Conservation (phyloP, 441 rosid species). For the Arabidopsis hybrid region DNA sequence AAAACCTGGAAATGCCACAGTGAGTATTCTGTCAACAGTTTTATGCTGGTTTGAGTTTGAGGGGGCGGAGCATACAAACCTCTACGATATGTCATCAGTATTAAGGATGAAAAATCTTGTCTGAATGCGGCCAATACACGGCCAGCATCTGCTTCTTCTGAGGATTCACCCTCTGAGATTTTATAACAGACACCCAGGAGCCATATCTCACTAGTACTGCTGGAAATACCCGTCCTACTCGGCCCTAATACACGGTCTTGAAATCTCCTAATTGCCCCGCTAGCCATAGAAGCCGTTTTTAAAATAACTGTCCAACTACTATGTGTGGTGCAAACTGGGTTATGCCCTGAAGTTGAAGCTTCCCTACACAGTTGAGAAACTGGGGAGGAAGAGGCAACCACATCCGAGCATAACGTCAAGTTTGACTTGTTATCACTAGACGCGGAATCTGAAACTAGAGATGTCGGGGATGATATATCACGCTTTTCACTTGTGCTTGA, state of each 20-base stretch:
- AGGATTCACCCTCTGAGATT: conserved; percentile 56
- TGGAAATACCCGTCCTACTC: conserved; percentile 67
- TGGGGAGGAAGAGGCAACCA: conserved; percentile 67
- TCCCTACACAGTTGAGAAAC: conserved; percentile 58
- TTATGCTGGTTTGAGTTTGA: conserved; percentile 16
- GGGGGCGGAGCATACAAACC: conserved; percentile 51
- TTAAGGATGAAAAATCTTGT: conserved; percentile 78
- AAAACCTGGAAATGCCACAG: conserved; percentile 62
- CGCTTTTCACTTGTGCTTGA: conserved; percentile 48
- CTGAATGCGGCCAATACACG: conserved; percentile 59
- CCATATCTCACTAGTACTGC: conserved; percentile 81
- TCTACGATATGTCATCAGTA: conserved; percentile 81
- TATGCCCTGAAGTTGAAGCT: conserved; percentile 51
- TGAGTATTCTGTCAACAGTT: conserved; percentile 17
- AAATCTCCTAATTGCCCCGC: conserved; percentile 87
- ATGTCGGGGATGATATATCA: conserved; percentile 47
- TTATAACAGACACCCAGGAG: conserved; percentile 80
- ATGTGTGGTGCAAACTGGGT: conserved; percentile 48
- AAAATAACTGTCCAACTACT: conserved; percentile 80
- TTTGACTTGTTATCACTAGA: conserved; percentile 49
- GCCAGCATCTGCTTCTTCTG: conserved; percentile 51
- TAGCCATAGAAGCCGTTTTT: conserved; percentile 66
- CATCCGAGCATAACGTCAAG: conserved; percentile 59
- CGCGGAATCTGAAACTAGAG: conserved; percentile 58
- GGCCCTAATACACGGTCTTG: conserved; percentile 91